A percentile compares a stretch with the other conserved stretches of the same genome.
Conservation (phyloP, 805 yeast genomes). For the Zygotorulaspora sp. region DNA sequence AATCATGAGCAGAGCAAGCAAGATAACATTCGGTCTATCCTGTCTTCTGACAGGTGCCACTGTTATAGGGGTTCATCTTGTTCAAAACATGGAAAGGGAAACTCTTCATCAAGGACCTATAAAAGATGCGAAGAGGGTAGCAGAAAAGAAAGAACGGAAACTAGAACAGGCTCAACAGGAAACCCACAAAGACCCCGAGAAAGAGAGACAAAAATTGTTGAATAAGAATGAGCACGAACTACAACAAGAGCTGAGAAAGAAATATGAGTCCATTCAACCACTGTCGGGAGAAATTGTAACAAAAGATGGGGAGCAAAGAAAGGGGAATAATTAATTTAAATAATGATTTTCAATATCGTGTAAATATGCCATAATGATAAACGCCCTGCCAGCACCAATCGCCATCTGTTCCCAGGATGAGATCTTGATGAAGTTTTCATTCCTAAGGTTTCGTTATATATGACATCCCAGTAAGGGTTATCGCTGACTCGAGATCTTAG, state of each 20-base stretch:
- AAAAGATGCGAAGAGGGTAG: constrained; percentile 68
- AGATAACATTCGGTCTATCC: constrained; percentile 62
- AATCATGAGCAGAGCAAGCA: constrained; percentile 74
- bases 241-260: constrained; percentile 55
- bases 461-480: constrained; percentile 2
- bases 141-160: constrained; percentile 38
- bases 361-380: too few relatives aligned
- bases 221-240: constrained; percentile 63
- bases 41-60: constrained; percentile 53
- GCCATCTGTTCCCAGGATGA: too few relatives aligned
- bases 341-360: too few relatives aligned
- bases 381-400: too few relatives aligned
- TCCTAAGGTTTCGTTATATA: constrained; percentile 3
- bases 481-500: constrained; percentile 1
- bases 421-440: too few relatives aligned
- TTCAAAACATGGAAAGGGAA: constrained; percentile 66
- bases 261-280: constrained; percentile 60
- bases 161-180: constrained; percentile 34
- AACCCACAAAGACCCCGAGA: constrained; percentile 29
- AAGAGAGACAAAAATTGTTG: constrained; percentile 43
- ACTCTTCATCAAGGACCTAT: constrained; percentile 79
- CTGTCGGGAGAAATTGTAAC: constrained; percentile 48
- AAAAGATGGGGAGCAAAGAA: constrained; percentile 37
- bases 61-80: constrained; percentile 61
- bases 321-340: too few relatives aligned